Percentiles rank a stretch among this genome's conserved stretches.
Conservation (phyloP, 495 filamentous ascomycete genomes). For the Bacidia gigantensis region DNA sequence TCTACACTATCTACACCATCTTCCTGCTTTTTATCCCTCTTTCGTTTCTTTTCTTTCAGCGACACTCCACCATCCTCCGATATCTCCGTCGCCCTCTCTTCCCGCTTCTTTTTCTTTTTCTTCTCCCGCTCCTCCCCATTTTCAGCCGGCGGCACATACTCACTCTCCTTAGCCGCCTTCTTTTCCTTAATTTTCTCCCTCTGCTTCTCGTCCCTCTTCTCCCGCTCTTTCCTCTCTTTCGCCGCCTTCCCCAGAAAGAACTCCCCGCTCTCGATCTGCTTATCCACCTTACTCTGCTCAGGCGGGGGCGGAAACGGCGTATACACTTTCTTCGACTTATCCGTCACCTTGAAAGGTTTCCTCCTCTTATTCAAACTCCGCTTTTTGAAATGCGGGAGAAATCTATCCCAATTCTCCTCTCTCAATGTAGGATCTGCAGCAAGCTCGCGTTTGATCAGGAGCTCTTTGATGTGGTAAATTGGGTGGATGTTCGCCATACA, state of each 20-base stretch:
- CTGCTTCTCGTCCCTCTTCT: conserved; percentile 67
- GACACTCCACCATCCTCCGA: conserved; percentile 33
- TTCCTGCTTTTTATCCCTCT: conserved; percentile 27
- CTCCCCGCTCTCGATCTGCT: conserved; percentile 96
- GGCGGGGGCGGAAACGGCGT: conserved; percentile 64
- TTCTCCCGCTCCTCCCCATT: conserved; percentile 34
- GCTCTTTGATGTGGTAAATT: conserved; percentile 91
- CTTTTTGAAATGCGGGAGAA: conserved; percentile 97
- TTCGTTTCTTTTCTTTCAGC: conserved; percentile 27
- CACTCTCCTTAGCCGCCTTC: conserved; percentile 67
- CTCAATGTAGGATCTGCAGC: conserved; percentile 82
- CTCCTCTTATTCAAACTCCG: conserved; percentile 73
- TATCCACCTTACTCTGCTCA: conserved; percentile 93
- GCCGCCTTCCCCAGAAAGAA: conserved; percentile 89
- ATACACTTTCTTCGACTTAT: conserved; percentile 89
- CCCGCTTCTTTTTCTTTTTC: conserved; percentile 43
- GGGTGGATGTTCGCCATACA: conserved; percentile 94
- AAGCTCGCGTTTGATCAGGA: conserved; percentile 99
- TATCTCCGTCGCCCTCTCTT: conserved; percentile 39
- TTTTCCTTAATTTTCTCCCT: conserved; percentile 78
- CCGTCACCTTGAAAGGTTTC: conserved; percentile 70
- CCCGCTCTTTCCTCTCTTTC: conserved; percentile 68
- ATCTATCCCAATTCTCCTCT: conserved; percentile 86
- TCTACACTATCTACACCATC: neutral
- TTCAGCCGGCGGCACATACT: conserved; percentile 78